A percentile compares a stretch with the other conserved stretches of the same genome.
These are phyloP conservation scores for Clonostachys chloroleuca DNA, from an alignment of 2,329 filamentous ascomycete genomes.

Conservation along the genomic window DNA sequence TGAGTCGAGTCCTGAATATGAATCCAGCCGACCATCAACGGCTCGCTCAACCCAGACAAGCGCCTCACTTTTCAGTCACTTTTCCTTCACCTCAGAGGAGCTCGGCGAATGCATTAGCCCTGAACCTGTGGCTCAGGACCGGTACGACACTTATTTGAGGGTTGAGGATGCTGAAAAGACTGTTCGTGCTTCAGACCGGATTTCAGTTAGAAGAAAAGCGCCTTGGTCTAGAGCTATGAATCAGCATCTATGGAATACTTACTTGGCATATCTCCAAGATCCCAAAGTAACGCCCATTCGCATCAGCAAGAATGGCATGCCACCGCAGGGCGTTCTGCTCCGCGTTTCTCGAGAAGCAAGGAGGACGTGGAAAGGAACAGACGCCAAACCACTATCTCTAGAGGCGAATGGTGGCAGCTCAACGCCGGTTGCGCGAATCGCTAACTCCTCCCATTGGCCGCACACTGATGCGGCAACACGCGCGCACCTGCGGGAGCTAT, in stretches of 20 bases:
- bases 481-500: constrained; percentile 58
- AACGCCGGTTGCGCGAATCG: constrained; percentile 31
- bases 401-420: constrained; percentile 43
- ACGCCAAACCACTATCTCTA: constrained; percentile 23
- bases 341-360: constrained; percentile 63
- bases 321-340: constrained; percentile 59
- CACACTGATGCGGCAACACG: constrained; percentile 60
- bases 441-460: constrained; percentile 43
- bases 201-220: constrained; percentile 38
- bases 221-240: constrained; percentile 64
- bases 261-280: constrained; percentile 60
- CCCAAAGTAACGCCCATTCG: constrained; percentile 64
- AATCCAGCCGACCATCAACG: constrained; percentile 56
- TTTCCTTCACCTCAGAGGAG: constrained; percentile 53
- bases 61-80: constrained; percentile 51
- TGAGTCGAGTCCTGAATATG: constrained; percentile 54
- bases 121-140: constrained; percentile 24
- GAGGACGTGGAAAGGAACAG: constrained; percentile 62
- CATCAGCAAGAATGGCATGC: constrained; percentile 58
- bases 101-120: constrained; percentile 46
- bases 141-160: constrained; percentile 13
- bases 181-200: constrained; percentile 13
- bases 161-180: constrained; percentile 22
- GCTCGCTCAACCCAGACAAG: constrained; percentile 56
- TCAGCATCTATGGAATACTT: constrained; percentile 62